Evolutionary conservation across 352 stramenopile genomes (phyloP).

Genomic region (Globisporangium recalcitrans): DNA sequence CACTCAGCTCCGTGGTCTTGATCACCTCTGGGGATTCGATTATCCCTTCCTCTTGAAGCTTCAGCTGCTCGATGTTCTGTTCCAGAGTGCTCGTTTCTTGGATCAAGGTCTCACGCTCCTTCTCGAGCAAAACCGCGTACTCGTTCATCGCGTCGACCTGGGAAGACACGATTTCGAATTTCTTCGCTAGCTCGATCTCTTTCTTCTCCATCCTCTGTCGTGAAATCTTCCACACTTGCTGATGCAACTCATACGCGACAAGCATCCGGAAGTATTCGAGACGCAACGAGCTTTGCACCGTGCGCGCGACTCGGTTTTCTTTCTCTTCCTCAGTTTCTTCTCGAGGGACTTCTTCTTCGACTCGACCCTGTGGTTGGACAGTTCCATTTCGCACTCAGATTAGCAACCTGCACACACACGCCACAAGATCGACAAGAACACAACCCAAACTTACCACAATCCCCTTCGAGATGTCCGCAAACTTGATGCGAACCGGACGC

Average conservation of each 20-base stretch:
- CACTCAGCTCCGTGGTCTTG: constrained; percentile 47
- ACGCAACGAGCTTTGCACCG: constrained; percentile 61
- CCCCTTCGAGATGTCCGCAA: constrained; percentile 75
- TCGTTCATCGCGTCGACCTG: constrained; percentile 45
- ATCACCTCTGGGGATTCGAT: constrained; percentile 63
- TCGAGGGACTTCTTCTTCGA: constrained; percentile 46
- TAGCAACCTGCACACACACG: not conserved
- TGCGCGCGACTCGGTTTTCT: constrained; percentile 46
- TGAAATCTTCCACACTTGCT: constrained; percentile 67
- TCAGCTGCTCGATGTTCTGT: constrained; percentile 58
- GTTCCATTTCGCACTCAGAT: not conserved
- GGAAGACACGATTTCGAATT: constrained; percentile 42
- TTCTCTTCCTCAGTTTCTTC: constrained; percentile 75
- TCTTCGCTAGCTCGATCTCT: constrained; percentile 47
- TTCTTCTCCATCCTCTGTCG: constrained; percentile 44
- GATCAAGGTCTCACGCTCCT: constrained; percentile 52
- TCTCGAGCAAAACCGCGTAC: constrained; percentile 41
- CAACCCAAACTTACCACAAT: constrained; percentile 50
- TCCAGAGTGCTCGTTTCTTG: constrained; percentile 48
- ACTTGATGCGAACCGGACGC: constrained; percentile 76
- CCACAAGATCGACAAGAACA: not conserved
- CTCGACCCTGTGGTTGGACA: constrained; percentile 30
- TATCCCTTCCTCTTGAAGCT: constrained; percentile 42
- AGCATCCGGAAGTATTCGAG: constrained; percentile 74
- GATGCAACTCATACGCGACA: constrained; percentile 69